phyloP scores from a whole-genome alignment of 306 rosid species.

The Cucurbita pepo region DNA sequence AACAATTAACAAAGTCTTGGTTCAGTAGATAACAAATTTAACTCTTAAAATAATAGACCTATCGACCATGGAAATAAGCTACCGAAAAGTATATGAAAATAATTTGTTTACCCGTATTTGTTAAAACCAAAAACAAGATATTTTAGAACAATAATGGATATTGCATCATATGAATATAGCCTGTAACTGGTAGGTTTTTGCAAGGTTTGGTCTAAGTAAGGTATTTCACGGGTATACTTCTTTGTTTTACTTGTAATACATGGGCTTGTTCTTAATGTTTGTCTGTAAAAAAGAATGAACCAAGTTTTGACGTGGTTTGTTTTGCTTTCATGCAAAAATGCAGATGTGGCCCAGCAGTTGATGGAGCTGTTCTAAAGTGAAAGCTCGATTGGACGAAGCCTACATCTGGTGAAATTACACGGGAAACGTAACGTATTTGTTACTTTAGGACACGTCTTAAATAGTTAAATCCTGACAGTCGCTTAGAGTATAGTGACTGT shows the following conservation, averaged over 20 bases:
- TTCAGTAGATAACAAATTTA: neutral
- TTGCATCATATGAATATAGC: neutral
- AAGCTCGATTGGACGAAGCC: neutral
- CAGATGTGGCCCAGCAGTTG: constrained; percentile 87
- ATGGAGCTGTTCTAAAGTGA: constrained; percentile 66
- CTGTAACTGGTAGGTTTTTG: neutral
- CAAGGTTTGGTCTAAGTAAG: too few species aligned
- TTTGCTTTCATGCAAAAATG: constrained; percentile 12
- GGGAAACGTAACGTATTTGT: neutral
- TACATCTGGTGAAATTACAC: neutral
- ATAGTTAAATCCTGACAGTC: constrained; percentile 1
- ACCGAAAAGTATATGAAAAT: neutral
- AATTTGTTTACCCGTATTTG: neutral
- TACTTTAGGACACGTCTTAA: neutral
- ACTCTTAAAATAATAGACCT: neutral
- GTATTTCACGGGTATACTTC: neutral
- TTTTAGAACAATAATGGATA: neutral
- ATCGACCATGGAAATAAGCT: neutral
- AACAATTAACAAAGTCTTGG: neutral
- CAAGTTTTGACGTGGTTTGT: neutral
- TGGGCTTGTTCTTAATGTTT: neutral
- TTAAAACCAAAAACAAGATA: neutral
- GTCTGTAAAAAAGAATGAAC: neutral
- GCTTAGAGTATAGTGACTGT: neutral
- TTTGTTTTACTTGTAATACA: neutral